Base-by-base conservation (phyloP, 257 asterid species). In the Sherardia arvensis region DNA sequence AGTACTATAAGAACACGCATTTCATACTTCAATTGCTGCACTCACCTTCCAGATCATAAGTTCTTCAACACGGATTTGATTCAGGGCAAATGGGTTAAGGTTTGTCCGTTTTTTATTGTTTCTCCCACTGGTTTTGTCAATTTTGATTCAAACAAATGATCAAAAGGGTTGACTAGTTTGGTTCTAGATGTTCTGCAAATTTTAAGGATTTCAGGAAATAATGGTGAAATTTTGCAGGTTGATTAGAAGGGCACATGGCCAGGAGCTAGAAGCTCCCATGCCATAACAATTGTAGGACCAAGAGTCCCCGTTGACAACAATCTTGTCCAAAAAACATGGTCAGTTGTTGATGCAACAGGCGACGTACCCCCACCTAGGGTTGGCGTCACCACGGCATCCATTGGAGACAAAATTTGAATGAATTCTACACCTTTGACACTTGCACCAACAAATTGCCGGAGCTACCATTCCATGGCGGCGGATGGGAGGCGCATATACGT, bases 201-300 rank as follows among this genome's bases (percentile, higher is more conserved):
- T 29, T n/a, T 51, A 40, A 65, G 25, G 21, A 12, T 64, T 58
- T 21, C 14, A 48, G 51, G n/a, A 29, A 51, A 21, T 3, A 15
- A 43, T 43, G 51, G 20, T 43, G 43, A 21, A 47, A 6, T 10
- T 38, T 38, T 84, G 85, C 91, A 87, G 97, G 66, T 91, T 69
- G 85, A 81, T 43, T 94, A 88, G 70, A 87, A 75, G 26, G 96
- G 95, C 38, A 40, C 32, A 1, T 94, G 95, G 12, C 96, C 98
- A 29, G 98, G 98, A 71, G 86, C 95, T 45, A 79, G 98, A 80
- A 91, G 96, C 79, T 91, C 96, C 1, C 98, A 91, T 67, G 91
- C 96, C 25, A 79, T 91, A 64, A 80, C 95, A 53, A 78, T 87
- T 51, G 91, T 87, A 3, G 98, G 96, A 7, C 98, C 96, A 0